Evolutionary conservation across 1,284 basidiomycete species (phyloP).

Genomic region (Ceratobasidium sp.): DNA sequence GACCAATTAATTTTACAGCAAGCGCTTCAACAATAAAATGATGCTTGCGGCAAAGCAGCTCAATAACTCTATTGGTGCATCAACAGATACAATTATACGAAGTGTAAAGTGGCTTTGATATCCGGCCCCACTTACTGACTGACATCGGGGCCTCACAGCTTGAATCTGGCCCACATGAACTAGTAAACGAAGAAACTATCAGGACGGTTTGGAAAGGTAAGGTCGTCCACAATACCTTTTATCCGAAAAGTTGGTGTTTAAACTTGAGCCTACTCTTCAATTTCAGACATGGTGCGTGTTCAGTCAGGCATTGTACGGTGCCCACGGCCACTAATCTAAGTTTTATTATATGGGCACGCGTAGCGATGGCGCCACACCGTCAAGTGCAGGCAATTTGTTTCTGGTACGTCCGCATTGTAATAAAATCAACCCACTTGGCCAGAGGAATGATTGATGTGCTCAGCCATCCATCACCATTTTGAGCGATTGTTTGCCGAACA

Average conservation of each 20-base stretch:
- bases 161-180: conserved; percentile 16
- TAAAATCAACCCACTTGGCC: neutral
- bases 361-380: conserved; percentile 24
- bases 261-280: neutral
- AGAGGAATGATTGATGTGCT: neutral
- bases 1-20: too few species aligned
- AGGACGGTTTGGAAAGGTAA: conserved; percentile 20
- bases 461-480: conserved; percentile 24
- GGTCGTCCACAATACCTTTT: neutral
- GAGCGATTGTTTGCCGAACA: conserved; percentile 10
- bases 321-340: neutral
- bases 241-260: neutral
- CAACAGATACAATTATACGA: too few species aligned
- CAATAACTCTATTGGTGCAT: too few species aligned
- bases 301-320: neutral
- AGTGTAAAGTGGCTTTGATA: too few species aligned
- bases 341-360: too few species aligned
- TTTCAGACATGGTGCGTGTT: conserved; percentile 13
- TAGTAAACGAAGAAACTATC: conserved; percentile 14
- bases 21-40: too few species aligned
- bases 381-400: conserved; percentile 22
- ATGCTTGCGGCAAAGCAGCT: too few species aligned
- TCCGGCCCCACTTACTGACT: too few species aligned
- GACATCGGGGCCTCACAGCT: neutral
- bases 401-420: neutral